These are phyloP conservation scores for Teratosphaeria viscida DNA, from an alignment of 2,329 filamentous ascomycete genomes.

Conservation along the genomic window DNA sequence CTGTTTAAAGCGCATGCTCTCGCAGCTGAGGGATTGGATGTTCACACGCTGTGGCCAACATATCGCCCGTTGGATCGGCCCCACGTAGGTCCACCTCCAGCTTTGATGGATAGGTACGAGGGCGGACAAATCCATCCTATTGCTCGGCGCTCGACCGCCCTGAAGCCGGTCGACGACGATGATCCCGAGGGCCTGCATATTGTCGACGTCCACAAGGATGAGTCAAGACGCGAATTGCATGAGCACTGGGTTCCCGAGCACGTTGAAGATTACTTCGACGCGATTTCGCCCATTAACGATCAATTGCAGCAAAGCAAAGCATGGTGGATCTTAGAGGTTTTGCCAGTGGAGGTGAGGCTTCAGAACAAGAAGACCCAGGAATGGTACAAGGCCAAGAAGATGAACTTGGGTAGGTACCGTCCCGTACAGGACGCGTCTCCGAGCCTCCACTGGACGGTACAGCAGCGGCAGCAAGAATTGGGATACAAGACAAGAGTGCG, in stretches of 20 bases:
- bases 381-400: conserved; percentile 29
- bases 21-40: conserved; percentile 33
- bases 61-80: conserved; percentile 27
- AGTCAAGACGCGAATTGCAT: conserved; percentile 6
- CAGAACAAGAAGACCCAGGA: conserved; percentile 13
- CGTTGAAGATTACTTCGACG: conserved; percentile 35
- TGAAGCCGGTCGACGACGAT: conserved; percentile 11
- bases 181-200: conserved; percentile 12
- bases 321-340: conserved; percentile 37
- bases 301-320: conserved; percentile 27
- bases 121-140: conserved; percentile 24
- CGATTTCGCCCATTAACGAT: conserved; percentile 32
- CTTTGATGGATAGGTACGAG: conserved; percentile 28
- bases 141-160: conserved; percentile 19
- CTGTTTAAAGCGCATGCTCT: conserved; percentile 31
- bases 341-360: conserved; percentile 32
- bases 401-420: conserved; percentile 32
- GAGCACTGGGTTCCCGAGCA: conserved; percentile 28
- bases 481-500: conserved; percentile 27
- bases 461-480: conserved; percentile 25
- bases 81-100: conserved; percentile 25
- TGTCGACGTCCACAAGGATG: conserved; percentile 13
- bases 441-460: conserved; percentile 36
- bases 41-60: conserved; percentile 31
- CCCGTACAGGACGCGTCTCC: conserved; percentile 28